phyloP scores from a whole-genome alignment of 2,329 filamentous ascomycete species.

The Ophiostoma sp. region DNA sequence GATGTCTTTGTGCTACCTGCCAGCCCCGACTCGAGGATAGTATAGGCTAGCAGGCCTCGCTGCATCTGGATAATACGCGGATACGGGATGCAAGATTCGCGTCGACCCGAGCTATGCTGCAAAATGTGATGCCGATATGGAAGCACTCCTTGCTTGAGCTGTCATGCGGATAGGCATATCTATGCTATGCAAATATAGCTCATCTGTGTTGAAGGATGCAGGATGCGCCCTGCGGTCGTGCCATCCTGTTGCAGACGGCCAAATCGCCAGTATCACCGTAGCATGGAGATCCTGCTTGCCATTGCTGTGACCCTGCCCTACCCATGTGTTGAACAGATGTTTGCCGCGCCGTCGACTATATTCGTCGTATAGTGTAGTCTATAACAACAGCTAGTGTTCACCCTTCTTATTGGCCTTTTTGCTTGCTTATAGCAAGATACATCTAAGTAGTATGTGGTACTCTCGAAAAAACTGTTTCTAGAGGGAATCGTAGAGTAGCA shows the following conservation, averaged over 20 bases:
- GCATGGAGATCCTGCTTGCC: neutral
- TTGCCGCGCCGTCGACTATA: neutral
- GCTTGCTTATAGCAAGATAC: too few relatives aligned
- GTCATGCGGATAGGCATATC: neutral
- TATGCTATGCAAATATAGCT: neutral
- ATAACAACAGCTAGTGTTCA: too few relatives aligned
- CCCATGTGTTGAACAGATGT: neutral
- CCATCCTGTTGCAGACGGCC: neutral
- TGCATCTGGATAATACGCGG: neutral
- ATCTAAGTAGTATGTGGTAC: too few relatives aligned
- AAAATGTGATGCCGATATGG: neutral
- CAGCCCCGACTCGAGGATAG: too few relatives aligned
- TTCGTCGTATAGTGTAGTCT: neutral
- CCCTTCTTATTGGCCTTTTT: too few relatives aligned
- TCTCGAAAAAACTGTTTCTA: too few relatives aligned
- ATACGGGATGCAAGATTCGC: neutral
- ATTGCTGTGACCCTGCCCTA: neutral
- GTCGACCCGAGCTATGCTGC: too few relatives aligned
- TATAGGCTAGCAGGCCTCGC: too few relatives aligned
- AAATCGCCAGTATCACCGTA: neutral
- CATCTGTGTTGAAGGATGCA: neutral
- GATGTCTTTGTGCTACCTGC: too few relatives aligned
- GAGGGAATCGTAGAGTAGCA: too few relatives aligned
- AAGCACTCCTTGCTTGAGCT: neutral
- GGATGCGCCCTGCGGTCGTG: neutral